phyloP scores from a whole-genome alignment of 2,329 filamentous ascomycete genomes.

The Scedosporium boydii region DNA sequence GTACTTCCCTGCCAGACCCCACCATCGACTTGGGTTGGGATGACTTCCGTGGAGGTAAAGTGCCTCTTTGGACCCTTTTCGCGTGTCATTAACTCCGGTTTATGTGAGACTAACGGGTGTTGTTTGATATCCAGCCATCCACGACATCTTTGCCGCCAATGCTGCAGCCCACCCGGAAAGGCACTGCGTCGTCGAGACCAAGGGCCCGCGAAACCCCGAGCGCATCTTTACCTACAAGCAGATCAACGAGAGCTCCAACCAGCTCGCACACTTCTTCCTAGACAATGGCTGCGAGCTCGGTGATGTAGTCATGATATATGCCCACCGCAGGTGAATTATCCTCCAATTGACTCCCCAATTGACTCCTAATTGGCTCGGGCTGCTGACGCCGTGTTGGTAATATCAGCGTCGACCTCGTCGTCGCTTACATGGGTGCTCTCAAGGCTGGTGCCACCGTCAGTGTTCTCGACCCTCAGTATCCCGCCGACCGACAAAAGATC shows the following conservation, averaged over 20 bases:
- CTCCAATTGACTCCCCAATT: background rate
- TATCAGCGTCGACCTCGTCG: constrained; percentile 45
- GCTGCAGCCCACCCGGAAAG: constrained; percentile 57
- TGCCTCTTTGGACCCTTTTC: no score
- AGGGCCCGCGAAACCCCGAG: constrained; percentile 33
- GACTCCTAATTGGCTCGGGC: no score
- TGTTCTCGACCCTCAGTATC: constrained; percentile 74
- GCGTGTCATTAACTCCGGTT: background rate
- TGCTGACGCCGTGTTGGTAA: background rate
- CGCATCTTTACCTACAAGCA: constrained; percentile 73
- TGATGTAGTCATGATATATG: constrained; percentile 90
- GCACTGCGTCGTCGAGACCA: constrained; percentile 40
- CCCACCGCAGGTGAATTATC: constrained; percentile 56
- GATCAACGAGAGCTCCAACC: constrained; percentile 77
- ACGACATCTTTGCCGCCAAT: constrained; percentile 59
- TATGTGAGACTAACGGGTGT: background rate
- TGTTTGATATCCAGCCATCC: constrained; percentile 39
- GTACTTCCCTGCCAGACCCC: constrained; percentile 41
- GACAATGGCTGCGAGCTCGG: constrained; percentile 63
- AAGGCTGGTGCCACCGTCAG: constrained; percentile 51
- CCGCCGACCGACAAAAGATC: constrained; percentile 42
- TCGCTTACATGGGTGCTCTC: constrained; percentile 68
- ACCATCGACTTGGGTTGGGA: constrained; percentile 33
- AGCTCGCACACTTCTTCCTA: constrained; percentile 69
- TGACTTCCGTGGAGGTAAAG: constrained; percentile 42